phyloP scores from a whole-genome alignment of 2,329 filamentous ascomycete species.

The Fusarium humuli region DNA sequence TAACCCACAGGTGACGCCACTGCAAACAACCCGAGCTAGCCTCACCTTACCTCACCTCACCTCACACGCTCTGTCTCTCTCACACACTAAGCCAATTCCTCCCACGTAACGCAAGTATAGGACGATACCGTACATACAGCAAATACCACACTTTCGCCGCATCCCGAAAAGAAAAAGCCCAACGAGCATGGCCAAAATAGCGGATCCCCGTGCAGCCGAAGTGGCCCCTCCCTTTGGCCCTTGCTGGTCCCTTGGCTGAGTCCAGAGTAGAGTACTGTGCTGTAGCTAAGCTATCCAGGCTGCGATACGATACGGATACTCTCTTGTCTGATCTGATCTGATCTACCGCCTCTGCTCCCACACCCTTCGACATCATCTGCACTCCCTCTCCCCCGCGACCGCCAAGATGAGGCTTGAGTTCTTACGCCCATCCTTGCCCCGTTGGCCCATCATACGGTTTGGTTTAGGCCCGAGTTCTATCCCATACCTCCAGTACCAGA shows the following conservation, averaged over 20 bases:
- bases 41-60: slow-evolving; percentile 30
- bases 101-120: slow-evolving; percentile 23
- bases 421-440: slow-evolving; percentile 41
- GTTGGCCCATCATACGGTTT: slow-evolving; percentile 47
- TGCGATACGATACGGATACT: background rate
- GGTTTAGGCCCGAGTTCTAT: slow-evolving; percentile 41
- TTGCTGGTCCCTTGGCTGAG: slow-evolving; percentile 18
- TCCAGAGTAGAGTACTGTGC: slow-evolving; percentile 7
- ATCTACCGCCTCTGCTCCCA: slow-evolving; percentile 26
- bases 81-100: slow-evolving; percentile 23
- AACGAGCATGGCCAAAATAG: slow-evolving; percentile 35
- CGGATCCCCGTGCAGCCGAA: slow-evolving; percentile 48
- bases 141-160: slow-evolving; percentile 32
- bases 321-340: slow-evolving; percentile 32
- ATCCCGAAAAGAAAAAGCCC: slow-evolving; percentile 31
- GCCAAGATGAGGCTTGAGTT: slow-evolving; percentile 43
- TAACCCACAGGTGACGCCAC: slow-evolving; percentile 37
- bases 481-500: slow-evolving; percentile 26
- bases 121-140: slow-evolving; percentile 17
- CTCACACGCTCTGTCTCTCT: background rate
- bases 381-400: slow-evolving; percentile 45
- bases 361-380: slow-evolving; percentile 26
- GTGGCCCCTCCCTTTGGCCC: slow-evolving; percentile 38
- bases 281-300: slow-evolving; percentile 3
- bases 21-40: slow-evolving; percentile 27